Base-by-base conservation (phyloP, 352 stramenopile genomes). In the Phytophthora ramorum region DNA sequence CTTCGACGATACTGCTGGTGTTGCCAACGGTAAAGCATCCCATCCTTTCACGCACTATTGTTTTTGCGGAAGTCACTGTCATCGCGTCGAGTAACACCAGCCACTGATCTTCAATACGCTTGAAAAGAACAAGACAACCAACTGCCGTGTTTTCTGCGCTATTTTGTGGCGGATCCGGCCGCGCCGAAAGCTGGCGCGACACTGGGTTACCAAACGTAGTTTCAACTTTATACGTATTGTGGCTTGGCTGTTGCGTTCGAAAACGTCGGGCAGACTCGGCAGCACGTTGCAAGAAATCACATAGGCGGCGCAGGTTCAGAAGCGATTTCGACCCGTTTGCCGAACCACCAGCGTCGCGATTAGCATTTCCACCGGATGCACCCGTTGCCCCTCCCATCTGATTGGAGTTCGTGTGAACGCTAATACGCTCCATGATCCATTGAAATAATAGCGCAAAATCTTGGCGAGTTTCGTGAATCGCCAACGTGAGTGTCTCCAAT, bases 181-280 rank as follows among this genome's bases (percentile, higher is more conserved):
- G 24, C 9, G 43, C 44, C 6, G 49, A 63, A 16, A 79, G 58
- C n/a, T 73, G 66, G 10, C 54, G 60, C 12, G 85, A 92, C 3
- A 93, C 68, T 19, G 58, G 24, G 37, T 93, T 93, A 2, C 78
- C 83, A 41, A 93, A 93, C 8, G 79, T 86, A 5, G 78, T 79
- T 63, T 93, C 85, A 0, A 93, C 74, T 26, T 71, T 75, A 48
- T 75, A 87, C 47, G 71, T 76, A 53, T 45, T 82, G 47, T 67
- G 60, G 10, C 20, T 54, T 20, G 63, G 60, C 19, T 93, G 81
- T n/a, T 72, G 55, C n/a, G 71, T 63, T 63, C 63, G 66, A 53
- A 81, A 89, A 14, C 30, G 44, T 7, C 69, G 66, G 3, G 85
- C 83, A 24, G 46, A 30, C 20, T 81, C 52, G 19, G 69, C 65